Conservation (phyloP, 1,284 basidiomycete species). For the Salmacisia buchloeana region DNA sequence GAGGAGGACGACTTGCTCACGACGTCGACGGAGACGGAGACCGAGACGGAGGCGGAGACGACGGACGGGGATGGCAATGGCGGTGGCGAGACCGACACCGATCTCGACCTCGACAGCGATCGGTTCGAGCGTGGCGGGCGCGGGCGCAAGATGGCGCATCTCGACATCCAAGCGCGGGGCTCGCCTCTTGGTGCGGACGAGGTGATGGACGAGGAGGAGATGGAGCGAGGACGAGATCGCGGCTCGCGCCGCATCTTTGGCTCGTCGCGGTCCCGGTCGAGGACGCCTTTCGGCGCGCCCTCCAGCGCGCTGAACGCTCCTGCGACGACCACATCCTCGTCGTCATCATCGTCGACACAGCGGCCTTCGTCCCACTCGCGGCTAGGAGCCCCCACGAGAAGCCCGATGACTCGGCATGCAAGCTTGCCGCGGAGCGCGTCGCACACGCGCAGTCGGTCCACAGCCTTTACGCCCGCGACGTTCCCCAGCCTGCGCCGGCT, state of each 20-base stretch:
- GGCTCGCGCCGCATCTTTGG: not conserved
- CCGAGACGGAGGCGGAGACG: constrained; percentile 35
- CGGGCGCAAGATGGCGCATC: too few relatives aligned
- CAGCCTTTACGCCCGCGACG: constrained; percentile 8
- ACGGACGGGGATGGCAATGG: constrained; percentile 38
- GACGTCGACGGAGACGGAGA: constrained; percentile 55
- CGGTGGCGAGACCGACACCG: constrained; percentile 7
- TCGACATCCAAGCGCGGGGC: too few relatives aligned
- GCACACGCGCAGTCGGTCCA: constrained; percentile 1
- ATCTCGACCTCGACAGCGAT: constrained; percentile 9
- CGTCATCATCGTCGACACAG: not conserved
- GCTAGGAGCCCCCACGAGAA: not conserved
- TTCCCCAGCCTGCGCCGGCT: constrained; percentile 78
- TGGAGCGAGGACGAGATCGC: not conserved
- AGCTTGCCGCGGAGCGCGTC: not conserved
- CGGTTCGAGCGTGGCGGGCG: too few relatives aligned
- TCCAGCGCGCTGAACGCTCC: not conserved
- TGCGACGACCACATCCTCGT: not conserved
- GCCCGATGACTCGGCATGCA: not conserved
- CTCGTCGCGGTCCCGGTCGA: not conserved
- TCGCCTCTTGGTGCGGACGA: too few relatives aligned
- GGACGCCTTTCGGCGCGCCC: not conserved
- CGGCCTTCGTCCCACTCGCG: not conserved
- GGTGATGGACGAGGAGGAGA: not conserved
- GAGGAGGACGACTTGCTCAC: constrained; percentile 52